Conservation (phyloP, 306 rosid species). For the Geum urbanum region DNA sequence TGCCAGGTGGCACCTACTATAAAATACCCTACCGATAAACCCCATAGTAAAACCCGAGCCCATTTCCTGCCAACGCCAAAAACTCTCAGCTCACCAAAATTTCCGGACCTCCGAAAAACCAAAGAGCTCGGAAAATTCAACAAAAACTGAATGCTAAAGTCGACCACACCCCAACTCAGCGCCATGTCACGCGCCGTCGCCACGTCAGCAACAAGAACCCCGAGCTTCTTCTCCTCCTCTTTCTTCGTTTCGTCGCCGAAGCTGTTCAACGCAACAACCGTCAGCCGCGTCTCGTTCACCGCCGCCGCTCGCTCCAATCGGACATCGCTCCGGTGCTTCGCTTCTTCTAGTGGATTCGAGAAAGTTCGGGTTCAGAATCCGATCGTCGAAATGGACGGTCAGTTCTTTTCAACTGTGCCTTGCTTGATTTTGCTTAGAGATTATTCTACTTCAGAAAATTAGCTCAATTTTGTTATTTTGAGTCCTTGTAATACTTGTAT, state of each 20-base stretch:
- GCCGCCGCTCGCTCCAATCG: conserved; percentile 28
- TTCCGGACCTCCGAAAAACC: too few relatives aligned
- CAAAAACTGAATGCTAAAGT: conserved; percentile 36
- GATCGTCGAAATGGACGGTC: conserved; percentile 96
- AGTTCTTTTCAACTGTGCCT: background rate
- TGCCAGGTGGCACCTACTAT: too few relatives aligned
- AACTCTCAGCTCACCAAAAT: too few relatives aligned
- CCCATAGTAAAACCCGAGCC: too few relatives aligned
- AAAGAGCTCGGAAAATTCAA: background rate
- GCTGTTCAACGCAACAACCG: conserved; percentile 34
- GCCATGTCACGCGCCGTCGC: conserved; percentile 40
- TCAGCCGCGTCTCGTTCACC: conserved; percentile 43
- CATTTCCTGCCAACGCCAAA: too few relatives aligned
- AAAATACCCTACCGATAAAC: too few relatives aligned
- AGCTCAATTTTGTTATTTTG: background rate
- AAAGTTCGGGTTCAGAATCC: conserved; percentile 69
- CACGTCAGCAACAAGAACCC: conserved; percentile 38
- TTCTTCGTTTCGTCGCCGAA: conserved; percentile 27
- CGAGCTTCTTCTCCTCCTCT: conserved; percentile 35
- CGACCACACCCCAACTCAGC: conserved; percentile 32
- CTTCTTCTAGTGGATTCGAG: conserved; percentile 39
- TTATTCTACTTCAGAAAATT: too few relatives aligned
- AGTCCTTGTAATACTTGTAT: background rate
- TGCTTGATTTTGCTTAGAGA: too few relatives aligned
- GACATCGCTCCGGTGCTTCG: conserved; percentile 63